Conservation (phyloP, 495 filamentous ascomycete genomes). For the Penicillium longicatenatum region DNA sequence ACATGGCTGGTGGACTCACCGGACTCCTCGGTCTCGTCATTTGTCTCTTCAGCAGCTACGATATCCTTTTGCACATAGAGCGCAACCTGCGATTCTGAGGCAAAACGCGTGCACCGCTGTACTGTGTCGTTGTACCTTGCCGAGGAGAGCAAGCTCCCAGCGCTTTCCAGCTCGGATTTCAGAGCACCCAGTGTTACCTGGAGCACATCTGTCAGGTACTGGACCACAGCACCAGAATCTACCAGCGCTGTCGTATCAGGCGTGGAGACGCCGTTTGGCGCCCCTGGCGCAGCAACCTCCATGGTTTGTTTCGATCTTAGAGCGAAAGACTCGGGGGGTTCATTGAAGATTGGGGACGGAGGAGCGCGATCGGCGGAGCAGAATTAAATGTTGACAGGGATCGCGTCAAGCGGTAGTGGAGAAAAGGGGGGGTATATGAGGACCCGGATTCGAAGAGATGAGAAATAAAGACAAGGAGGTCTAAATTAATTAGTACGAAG, state of each 20-base stretch:
- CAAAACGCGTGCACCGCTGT: constrained; percentile 85
- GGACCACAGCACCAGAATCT: constrained; percentile 66
- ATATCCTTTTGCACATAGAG: constrained; percentile 90
- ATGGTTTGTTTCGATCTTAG: constrained; percentile 36
- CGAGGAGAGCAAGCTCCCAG: constrained; percentile 80
- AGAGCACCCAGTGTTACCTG: constrained; percentile 84
- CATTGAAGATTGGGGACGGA: constrained; percentile 33
- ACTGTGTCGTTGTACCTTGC: constrained; percentile 72
- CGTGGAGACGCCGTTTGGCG: constrained; percentile 48
- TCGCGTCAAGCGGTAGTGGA: constrained; percentile 20
- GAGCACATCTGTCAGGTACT: constrained; percentile 77
- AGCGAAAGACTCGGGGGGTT: constrained; percentile 21
- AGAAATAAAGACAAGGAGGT: constrained; percentile 11
- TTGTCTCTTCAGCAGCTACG: constrained; percentile 53
- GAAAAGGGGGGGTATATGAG: constrained; percentile 5
- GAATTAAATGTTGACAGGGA: constrained; percentile 24
- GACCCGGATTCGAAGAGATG: constrained; percentile 3
- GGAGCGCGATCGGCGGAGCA: constrained; percentile 22
- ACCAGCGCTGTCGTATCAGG: constrained; percentile 44
- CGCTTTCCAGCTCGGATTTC: constrained; percentile 72
- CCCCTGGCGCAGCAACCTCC: constrained; percentile 54
- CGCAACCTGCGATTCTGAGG: constrained; percentile 79
- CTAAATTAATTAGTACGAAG: constrained; percentile 22
- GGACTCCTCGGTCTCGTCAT: constrained; percentile 50
- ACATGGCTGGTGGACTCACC: constrained; percentile 29